These are phyloP conservation scores for Neofusicoccum ribis DNA, from an alignment of 2,329 filamentous ascomycete species.

Conservation along the genomic window DNA sequence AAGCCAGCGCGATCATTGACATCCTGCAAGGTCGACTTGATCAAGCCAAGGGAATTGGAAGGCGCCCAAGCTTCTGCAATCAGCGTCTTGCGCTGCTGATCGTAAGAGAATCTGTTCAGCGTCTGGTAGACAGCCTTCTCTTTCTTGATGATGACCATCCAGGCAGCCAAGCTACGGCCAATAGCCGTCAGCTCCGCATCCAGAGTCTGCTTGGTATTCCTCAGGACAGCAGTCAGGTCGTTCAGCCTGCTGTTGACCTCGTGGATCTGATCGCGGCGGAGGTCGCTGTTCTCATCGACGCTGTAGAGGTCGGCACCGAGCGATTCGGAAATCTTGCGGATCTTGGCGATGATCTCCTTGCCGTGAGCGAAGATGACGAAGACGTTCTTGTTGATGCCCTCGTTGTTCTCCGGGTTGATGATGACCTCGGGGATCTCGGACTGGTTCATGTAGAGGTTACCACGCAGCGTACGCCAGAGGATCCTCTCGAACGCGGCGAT, in stretches of 20 bases:
- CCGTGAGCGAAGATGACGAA: conserved; percentile 99
- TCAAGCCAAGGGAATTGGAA: conserved; percentile 82
- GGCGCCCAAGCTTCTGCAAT: conserved; percentile 98
- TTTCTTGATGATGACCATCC: conserved; percentile 97
- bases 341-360: conserved; percentile 97
- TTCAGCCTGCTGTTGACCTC: conserved; percentile 93
- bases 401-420: conserved; percentile 88
- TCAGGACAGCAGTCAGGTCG: conserved; percentile 87
- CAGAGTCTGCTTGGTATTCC: conserved; percentile 92
- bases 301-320: conserved; percentile 94
- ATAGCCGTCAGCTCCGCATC: conserved; percentile 93
- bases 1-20: conserved; percentile 94
- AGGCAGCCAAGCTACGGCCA: conserved; percentile 85
- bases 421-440: conserved; percentile 95
- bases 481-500: conserved; percentile 97
- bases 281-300: conserved; percentile 95
- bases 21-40: conserved; percentile 91
- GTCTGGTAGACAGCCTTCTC: conserved; percentile 98
- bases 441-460: conserved; percentile 99
- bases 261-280: conserved; percentile 92
- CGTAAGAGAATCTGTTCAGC: conserved; percentile 94
- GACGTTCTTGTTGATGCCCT: conserved; percentile 92
- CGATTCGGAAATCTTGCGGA: conserved; percentile 97
- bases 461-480: conserved; percentile 92
- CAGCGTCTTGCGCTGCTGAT: conserved; percentile 89